Percentiles rank a stretch among this genome's conserved stretches.
phyloP scores from a whole-genome alignment of 768 basidiomycete species.

The Leccinum truebloodii region DNA sequence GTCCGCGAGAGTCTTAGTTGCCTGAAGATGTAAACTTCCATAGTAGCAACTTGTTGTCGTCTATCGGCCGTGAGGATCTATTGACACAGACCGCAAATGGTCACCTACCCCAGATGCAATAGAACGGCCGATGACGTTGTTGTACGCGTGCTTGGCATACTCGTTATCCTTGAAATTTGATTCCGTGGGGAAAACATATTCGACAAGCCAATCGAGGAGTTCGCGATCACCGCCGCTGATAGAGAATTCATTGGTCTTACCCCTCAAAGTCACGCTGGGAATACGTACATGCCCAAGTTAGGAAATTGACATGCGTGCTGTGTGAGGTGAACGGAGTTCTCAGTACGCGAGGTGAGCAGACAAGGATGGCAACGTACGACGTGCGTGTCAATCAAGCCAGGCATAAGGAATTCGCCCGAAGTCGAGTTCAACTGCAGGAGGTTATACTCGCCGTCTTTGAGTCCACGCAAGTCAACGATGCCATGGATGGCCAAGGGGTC shows the following conservation, averaged over 20 bases:
- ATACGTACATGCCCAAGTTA: slow-evolving; percentile 34
- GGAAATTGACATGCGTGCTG: slow-evolving; percentile 42
- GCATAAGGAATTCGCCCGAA: slow-evolving; percentile 71
- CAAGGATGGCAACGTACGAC: slow-evolving; percentile 53
- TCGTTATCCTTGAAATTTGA: slow-evolving; percentile 61
- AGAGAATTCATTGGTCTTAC: background rate
- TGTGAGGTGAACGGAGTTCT: background rate
- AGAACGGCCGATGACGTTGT: slow-evolving; percentile 63
- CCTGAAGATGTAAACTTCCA: slow-evolving; percentile 74
- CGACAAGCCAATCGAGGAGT: slow-evolving; percentile 81
- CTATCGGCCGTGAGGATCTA: slow-evolving; percentile 30
- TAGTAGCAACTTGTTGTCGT: slow-evolving; percentile 94
- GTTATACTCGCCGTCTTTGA: slow-evolving; percentile 30
- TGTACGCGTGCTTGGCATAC: slow-evolving; percentile 70
- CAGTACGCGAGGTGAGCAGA: background rate
- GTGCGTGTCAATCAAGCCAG: slow-evolving; percentile 90
- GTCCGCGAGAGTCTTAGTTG: slow-evolving; percentile 77
- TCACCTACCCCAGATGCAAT: slow-evolving; percentile 71
- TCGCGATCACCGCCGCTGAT: slow-evolving; percentile 76
- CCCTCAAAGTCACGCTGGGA: background rate
- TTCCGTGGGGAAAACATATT: slow-evolving; percentile 86
- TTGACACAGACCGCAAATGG: background rate
- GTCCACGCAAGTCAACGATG: slow-evolving; percentile 50
- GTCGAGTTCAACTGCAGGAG: slow-evolving; percentile 37
- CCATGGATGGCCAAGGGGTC: slow-evolving; percentile 48